phyloP scores from a whole-genome alignment of 2,329 filamentous ascomycete genomes.

The Mycosphaerella arachidis region DNA sequence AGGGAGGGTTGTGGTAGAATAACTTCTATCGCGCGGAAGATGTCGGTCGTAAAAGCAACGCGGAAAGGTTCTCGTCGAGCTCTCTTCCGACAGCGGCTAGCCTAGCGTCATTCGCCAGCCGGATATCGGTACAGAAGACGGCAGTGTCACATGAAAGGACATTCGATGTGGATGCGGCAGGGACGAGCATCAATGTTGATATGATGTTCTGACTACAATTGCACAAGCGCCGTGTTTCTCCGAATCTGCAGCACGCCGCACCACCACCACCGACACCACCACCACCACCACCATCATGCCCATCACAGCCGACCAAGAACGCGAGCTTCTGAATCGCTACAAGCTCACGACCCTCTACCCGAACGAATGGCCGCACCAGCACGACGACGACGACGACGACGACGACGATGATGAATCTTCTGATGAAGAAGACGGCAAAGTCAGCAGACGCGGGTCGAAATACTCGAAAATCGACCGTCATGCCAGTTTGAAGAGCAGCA shows the following conservation, averaged over 20 bases:
- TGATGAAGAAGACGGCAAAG: conserved; percentile 1
- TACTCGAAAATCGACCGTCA: conserved; percentile 80
- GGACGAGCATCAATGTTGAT: too few species aligned
- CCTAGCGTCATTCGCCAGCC: neutral
- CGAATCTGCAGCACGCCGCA: too few species aligned
- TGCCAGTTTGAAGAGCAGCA: conserved; percentile 62
- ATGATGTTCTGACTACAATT: too few species aligned
- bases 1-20: neutral
- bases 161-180: neutral
- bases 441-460: conserved; percentile 34
- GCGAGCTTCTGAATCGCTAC: conserved; percentile 82
- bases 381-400: conserved; percentile 22
- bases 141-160: neutral
- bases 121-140: neutral
- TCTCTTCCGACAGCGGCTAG: neutral
- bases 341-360: conserved; percentile 55
- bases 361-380: conserved; percentile 76
- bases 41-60: neutral
- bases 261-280: neutral
- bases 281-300: conserved; percentile 25
- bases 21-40: neutral
- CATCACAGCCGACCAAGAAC: conserved; percentile 65
- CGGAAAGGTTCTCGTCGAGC: neutral
- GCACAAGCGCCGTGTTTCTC: too few species aligned
- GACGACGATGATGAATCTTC: conserved; percentile 41